Base-by-base conservation (phyloP, 257 asterid species). In the Nicotiana knightiana region DNA sequence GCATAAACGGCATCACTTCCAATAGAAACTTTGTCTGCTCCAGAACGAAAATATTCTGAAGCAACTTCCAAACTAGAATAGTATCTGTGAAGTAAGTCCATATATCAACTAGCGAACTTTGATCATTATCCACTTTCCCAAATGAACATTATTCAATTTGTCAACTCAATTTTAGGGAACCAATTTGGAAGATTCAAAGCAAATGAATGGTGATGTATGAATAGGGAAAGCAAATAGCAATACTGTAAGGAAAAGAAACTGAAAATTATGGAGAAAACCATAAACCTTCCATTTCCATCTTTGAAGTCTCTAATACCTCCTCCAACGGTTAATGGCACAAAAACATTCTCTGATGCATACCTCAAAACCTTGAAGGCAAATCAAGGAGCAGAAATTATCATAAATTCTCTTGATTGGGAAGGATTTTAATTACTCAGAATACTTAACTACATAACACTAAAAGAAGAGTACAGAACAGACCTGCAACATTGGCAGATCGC, bases 1-100 rank as follows among this genome's bases (percentile, higher is more conserved):
- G 99, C 97, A 87, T 93, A 94, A 77, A 96, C 99, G 65, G 99
- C 99, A 88, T 96, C 98, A 86, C 98, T 94, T 85, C 99, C 99
- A 80, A 96, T 94, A 48, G 99, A 96, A 76, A 96, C 81, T 89
- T 96, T 96, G 87, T 96, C 99, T 54, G 99, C 99, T 37, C 99
- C 99, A 80, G 99, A 96, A 62, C 99, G 92, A 79, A 96, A 96
- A 87, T 96, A 96, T 77, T 96, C 99, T 84, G 99, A 91, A 85
- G 99, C 98, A 86, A 96, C 99, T 86, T 96, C 98, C 89, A 96
- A 86, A 86, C 98, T 93, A 59, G 99, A 94, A 89, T 96, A 96
- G 88, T 87, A 88, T 90, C 99, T 96, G 91, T 21, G 16, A 16
- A 86, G 43, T 26, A 73, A 51, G 26, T 26, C n/a, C 32, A 73